phyloP scores from a whole-genome alignment of 768 basidiomycete genomes.

The Naganishia randhawae region DNA sequence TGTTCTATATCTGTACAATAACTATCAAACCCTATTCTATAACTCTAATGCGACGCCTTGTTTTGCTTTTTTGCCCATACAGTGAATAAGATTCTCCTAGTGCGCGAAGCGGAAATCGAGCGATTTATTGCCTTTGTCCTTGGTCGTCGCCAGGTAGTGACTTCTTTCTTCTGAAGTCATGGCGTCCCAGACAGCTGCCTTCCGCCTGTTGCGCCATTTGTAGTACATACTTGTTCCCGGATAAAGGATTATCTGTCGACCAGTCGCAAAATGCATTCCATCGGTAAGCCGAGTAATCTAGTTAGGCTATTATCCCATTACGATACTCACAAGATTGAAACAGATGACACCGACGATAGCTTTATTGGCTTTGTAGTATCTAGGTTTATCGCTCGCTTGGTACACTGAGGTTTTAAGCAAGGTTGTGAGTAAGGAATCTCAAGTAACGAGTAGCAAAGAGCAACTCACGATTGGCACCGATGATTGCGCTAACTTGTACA shows the following conservation, averaged over 20 bases:
- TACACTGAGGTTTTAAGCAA: background rate
- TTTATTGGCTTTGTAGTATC: conserved; percentile 44
- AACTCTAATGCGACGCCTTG: background rate
- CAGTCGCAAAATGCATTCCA: background rate
- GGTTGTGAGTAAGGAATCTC: background rate
- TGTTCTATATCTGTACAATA: background rate
- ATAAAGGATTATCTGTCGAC: conserved; percentile 35
- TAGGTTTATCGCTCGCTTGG: conserved; percentile 33
- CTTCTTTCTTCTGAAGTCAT: conserved; percentile 42
- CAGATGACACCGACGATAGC: conserved; percentile 44
- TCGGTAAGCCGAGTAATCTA: background rate
- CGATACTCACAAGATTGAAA: conserved; percentile 45
- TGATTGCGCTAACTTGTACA: conserved; percentile 45
- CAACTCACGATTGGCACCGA: conserved; percentile 39
- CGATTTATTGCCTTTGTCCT: conserved; percentile 44
- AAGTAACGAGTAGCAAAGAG: background rate
- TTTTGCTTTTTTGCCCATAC: background rate
- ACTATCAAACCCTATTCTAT: no score
- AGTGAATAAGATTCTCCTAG: conserved; percentile 18
- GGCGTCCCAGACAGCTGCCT: conserved; percentile 42
- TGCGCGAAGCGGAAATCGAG: conserved; percentile 39
- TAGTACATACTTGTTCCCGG: conserved; percentile 46
- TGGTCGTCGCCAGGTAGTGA: conserved; percentile 46
- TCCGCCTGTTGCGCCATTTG: conserved; percentile 37
- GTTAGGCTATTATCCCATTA: background rate